These are phyloP conservation scores for Gautieria morchelliformis DNA, from an alignment of 768 basidiomycete genomes.

Conservation along the genomic window DNA sequence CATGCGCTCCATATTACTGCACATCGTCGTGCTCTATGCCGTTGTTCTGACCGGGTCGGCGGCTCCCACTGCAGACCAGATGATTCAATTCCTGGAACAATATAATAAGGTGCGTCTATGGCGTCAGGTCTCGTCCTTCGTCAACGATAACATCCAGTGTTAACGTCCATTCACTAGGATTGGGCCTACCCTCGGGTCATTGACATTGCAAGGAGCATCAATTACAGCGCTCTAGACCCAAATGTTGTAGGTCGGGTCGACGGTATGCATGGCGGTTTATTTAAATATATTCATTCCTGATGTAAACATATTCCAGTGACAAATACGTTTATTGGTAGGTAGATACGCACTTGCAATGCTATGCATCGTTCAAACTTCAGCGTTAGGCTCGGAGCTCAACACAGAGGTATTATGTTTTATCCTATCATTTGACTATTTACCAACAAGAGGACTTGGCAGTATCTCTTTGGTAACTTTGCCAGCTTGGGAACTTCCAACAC, in stretches of 20 bases:
- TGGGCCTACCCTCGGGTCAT: not conserved
- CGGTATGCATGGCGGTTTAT: not conserved
- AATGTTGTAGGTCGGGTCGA: not conserved
- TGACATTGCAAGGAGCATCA: not conserved
- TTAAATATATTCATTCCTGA: not conserved
- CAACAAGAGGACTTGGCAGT: not conserved
- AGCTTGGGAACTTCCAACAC: not conserved
- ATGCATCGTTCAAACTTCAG: not conserved
- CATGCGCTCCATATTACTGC: not conserved
- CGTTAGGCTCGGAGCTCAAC: not conserved
- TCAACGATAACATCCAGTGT: not conserved
- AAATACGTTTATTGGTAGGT: not conserved
- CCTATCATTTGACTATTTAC: not conserved
- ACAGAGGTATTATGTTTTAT: not conserved
- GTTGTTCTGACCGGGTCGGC: not conserved
- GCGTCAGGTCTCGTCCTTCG: not conserved
- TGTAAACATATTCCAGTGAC: not conserved
- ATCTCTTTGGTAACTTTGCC: not conserved
- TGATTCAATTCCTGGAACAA: not conserved
- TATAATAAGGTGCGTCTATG: not conserved
- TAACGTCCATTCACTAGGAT: not conserved
- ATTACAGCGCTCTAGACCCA: not conserved
- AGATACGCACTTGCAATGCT: not conserved
- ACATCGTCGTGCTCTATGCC: not conserved
- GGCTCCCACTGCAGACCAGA: not conserved